phyloP scores from a whole-genome alignment of 1,284 basidiomycete genomes.

The Fistulina hepatica region DNA sequence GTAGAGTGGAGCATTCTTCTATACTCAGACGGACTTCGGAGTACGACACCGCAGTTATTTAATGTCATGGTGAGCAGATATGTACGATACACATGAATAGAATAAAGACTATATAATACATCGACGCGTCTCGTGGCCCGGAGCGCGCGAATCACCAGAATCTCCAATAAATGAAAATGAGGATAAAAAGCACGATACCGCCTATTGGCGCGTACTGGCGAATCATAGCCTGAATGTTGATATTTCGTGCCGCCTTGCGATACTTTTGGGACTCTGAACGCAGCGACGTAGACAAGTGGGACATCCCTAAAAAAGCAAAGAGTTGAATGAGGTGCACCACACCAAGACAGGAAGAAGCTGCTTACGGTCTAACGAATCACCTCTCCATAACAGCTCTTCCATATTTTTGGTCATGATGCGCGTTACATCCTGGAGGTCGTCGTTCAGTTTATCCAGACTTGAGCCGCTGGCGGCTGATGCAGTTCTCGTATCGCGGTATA shows the following conservation, averaged over 20 bases:
- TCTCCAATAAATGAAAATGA: slow-evolving; percentile 88
- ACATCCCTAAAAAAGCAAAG: slow-evolving; percentile 67
- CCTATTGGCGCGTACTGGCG: slow-evolving; percentile 93
- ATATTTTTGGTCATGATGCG: slow-evolving; percentile 99
- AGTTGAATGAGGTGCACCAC: neutral
- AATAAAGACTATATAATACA: too few species aligned
- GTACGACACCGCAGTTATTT: too few species aligned
- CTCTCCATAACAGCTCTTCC: slow-evolving; percentile 97
- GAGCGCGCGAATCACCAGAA: too few species aligned
- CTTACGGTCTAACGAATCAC: slow-evolving; percentile 90
- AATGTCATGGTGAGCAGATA: too few species aligned
- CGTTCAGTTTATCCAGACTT: slow-evolving; percentile 82
- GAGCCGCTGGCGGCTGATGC: slow-evolving; percentile 59
- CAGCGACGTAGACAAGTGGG: slow-evolving; percentile 93
- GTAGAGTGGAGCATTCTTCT: too few species aligned
- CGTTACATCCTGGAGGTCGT: slow-evolving; percentile 95
- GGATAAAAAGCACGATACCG: slow-evolving; percentile 67
- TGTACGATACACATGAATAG: too few species aligned
- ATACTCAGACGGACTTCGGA: too few species aligned
- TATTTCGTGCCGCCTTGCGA: slow-evolving; percentile 88
- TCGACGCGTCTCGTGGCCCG: too few species aligned
- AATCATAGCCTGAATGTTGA: slow-evolving; percentile 89
- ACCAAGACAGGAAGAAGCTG: slow-evolving; percentile 8
- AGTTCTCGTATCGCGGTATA: slow-evolving; percentile 90
- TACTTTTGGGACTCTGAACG: slow-evolving; percentile 97